These are phyloP conservation scores for Paramecium sonneborni DNA, from an alignment of 73 alveolate species.

Conservation along the genomic window DNA sequence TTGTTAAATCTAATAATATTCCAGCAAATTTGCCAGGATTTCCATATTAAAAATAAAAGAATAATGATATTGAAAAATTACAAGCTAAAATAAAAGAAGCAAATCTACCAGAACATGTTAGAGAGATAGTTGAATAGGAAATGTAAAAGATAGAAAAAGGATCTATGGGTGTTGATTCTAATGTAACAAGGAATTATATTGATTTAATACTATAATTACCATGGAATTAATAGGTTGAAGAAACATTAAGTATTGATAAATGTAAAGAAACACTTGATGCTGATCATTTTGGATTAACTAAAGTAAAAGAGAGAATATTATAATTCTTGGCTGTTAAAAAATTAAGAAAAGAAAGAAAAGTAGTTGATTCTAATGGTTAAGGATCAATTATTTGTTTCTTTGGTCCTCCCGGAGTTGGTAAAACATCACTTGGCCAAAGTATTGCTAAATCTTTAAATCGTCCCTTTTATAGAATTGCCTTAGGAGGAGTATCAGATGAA, in stretches of 20 bases:
- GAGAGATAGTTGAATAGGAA: constrained; percentile 74
- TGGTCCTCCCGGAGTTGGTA: constrained; percentile 99
- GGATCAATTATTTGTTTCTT: constrained; percentile 90
- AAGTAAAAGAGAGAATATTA: constrained; percentile 91
- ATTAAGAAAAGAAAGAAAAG: constrained; percentile 52
- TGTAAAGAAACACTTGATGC: constrained; percentile 76
- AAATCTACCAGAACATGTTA: constrained; percentile 84
- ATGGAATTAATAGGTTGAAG: constrained; percentile 78
- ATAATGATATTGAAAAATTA: constrained; percentile 71
- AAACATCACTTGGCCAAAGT: constrained; percentile 91
- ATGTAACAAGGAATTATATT: constrained; percentile 78
- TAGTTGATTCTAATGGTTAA: constrained; percentile 58
- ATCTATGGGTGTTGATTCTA: constrained; percentile 73
- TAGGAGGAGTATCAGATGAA: constrained; percentile 96
- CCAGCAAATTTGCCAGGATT: background rate
- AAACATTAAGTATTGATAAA: constrained; percentile 72
- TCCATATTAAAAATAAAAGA: background rate
- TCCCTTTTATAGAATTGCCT: constrained; percentile 90
- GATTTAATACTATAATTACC: constrained; percentile 82
- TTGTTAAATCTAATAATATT: background rate
- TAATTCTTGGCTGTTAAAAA: constrained; percentile 89
- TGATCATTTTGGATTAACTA: constrained; percentile 95
- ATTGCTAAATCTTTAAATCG: constrained; percentile 93
- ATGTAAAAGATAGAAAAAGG: constrained; percentile 70
- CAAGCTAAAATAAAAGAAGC: constrained; percentile 67